phyloP scores from a whole-genome alignment of 768 basidiomycete species.

The Clitopilus passeckerianus region DNA sequence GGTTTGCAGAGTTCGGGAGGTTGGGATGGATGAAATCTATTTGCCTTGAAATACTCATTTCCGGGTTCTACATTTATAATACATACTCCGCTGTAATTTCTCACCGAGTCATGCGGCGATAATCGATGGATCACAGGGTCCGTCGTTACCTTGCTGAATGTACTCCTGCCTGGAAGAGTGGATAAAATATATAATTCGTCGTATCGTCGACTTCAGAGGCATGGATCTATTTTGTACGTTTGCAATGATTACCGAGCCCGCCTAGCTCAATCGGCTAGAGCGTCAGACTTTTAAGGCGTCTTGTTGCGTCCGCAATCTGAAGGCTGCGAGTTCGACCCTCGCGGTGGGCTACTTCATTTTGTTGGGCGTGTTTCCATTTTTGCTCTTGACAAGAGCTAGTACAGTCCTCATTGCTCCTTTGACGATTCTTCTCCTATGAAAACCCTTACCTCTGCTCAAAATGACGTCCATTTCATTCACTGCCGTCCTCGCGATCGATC shows the following conservation, averaged over 20 bases:
- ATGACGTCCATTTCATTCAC: no score
- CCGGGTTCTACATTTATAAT: no score
- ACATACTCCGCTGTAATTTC: not conserved
- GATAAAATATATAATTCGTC: not conserved
- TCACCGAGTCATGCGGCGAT: not conserved
- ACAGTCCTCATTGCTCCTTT: no score
- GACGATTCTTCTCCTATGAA: no score
- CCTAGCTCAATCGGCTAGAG: constrained; percentile 64
- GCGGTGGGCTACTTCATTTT: constrained; percentile 57
- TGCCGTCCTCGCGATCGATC: no score
- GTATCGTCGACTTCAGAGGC: not conserved
- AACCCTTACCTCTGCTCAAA: not conserved
- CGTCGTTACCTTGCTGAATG: not conserved
- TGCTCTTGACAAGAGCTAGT: no score
- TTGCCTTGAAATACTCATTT: not conserved
- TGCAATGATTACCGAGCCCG: constrained; percentile 25
- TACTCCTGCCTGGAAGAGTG: not conserved
- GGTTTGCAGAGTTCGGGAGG: not conserved
- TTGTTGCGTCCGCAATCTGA: constrained; percentile 42
- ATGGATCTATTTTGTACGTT: not conserved
- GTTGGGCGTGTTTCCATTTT: no score
- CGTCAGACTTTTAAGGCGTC: constrained; percentile 41
- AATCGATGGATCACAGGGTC: not conserved
- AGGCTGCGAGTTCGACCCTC: constrained; percentile 86
- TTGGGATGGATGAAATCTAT: not conserved